These are phyloP conservation scores for Alternaria sp. DNA, from an alignment of 2,329 filamentous ascomycete genomes.

Conservation along the genomic window DNA sequence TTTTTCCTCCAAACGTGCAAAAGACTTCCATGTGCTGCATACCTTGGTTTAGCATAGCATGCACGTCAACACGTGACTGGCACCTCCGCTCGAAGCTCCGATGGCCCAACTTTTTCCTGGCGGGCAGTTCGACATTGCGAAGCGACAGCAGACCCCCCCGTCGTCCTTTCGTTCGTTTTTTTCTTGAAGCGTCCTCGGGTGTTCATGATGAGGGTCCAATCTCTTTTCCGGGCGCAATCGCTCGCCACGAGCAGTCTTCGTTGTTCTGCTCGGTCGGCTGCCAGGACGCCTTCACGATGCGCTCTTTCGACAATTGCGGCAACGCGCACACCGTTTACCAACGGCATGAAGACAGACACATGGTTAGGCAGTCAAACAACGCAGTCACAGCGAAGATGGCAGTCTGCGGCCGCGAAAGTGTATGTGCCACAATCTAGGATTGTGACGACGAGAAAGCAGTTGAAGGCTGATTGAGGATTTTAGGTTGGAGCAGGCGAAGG, in stretches of 20 bases:
- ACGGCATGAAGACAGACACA: constrained; percentile 41
- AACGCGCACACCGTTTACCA: constrained; percentile 39
- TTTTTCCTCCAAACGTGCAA: not conserved
- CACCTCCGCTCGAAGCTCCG: constrained; percentile 35
- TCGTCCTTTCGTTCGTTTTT: constrained; percentile 38
- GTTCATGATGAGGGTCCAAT: constrained; percentile 48
- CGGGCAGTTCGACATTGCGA: constrained; percentile 19
- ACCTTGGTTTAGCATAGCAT: no score
- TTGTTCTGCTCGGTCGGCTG: constrained; percentile 35
- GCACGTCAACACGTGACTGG: constrained; percentile 31
- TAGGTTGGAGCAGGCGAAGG: constrained; percentile 63
- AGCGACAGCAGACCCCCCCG: constrained; percentile 37
- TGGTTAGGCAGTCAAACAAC: constrained; percentile 39
- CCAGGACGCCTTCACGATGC: constrained; percentile 41
- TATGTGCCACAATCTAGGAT: constrained; percentile 32
- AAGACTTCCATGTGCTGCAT: not conserved
- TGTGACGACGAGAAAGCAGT: constrained; percentile 13
- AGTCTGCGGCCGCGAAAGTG: constrained; percentile 51
- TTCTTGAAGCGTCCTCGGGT: constrained; percentile 22
- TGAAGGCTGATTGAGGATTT: constrained; percentile 31
- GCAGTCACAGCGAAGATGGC: constrained; percentile 47
- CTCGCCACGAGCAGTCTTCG: constrained; percentile 44
- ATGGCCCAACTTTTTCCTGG: constrained; percentile 41
- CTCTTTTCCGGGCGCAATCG: constrained; percentile 46
- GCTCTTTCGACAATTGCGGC: constrained; percentile 46